Evolutionary conservation across 495 filamentous ascomycete species (phyloP).

Genomic region (Astrocystis sublimbata): DNA sequence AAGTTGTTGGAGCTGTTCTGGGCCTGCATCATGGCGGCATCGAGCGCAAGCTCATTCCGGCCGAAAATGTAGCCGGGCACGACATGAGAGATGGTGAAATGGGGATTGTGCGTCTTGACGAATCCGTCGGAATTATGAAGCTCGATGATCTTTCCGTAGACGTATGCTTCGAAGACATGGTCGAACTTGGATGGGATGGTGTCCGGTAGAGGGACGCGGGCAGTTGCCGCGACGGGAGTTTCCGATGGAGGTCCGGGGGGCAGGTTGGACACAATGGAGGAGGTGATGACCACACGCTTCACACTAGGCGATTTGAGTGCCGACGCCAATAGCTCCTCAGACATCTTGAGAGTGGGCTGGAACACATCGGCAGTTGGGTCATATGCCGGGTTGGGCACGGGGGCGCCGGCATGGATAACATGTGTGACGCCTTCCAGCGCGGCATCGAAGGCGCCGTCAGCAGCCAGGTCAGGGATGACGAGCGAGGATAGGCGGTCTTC

Average conservation of each 20-base stretch:
- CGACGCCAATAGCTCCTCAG: slow-evolving; percentile 28
- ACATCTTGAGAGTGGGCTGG: slow-evolving; percentile 32
- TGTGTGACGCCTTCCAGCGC: slow-evolving; percentile 47
- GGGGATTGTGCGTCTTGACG: slow-evolving; percentile 30
- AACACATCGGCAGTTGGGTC: slow-evolving; percentile 27
- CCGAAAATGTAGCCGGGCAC: slow-evolving; percentile 43
- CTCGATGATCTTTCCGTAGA: slow-evolving; percentile 33
- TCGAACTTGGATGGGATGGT: slow-evolving; percentile 15
- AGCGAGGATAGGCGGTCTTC: slow-evolving; percentile 34
- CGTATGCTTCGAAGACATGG: slow-evolving; percentile 36
- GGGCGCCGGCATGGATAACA: slow-evolving; percentile 53
- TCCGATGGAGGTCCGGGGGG: slow-evolving; percentile 19
- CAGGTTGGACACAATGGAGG: slow-evolving; percentile 26
- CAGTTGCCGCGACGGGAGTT: slow-evolving; percentile 16
- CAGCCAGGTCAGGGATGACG: slow-evolving; percentile 47
- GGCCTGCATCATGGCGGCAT: slow-evolving; percentile 24
- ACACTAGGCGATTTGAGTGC: slow-evolving; percentile 29
- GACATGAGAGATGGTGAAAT: slow-evolving; percentile 42
- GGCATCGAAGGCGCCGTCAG: slow-evolving; percentile 44
- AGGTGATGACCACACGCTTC: slow-evolving; percentile 39
- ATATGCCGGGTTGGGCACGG: slow-evolving; percentile 26
- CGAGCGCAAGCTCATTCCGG: slow-evolving; percentile 39
- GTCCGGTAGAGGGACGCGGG: slow-evolving; percentile 18
- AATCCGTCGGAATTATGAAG: slow-evolving; percentile 39
- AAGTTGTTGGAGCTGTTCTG: slow-evolving; percentile 30